Evolutionary conservation across 2,329 filamentous ascomycete genomes (phyloP), one percentile per base, ranked within the genome.

Genomic region (Grosmannia penicillata): DNA sequence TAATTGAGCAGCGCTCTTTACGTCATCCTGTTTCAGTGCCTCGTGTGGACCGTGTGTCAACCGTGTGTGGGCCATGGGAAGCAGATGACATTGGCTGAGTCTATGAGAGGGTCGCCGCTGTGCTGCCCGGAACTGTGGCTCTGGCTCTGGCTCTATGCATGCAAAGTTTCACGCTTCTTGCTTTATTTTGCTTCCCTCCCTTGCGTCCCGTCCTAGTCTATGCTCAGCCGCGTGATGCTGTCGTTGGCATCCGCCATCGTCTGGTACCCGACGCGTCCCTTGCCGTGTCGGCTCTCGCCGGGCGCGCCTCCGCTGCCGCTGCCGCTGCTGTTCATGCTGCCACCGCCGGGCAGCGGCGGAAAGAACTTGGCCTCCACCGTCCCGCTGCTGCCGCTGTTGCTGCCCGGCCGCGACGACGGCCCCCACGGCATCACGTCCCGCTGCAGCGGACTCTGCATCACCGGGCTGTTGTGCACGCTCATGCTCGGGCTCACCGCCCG

Each of bases 211-310:
- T n/a, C n/a, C 43, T 62, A 94, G 56, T 95, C 87, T 51, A 95
- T 94, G 57, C 83, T 94, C 82, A 96, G 91, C 51, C 89, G 86
- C 80, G 94, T 94, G 47, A 95, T 68, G 2, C 86, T 83, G 56
- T 95, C 89, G 54, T 85, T 85, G n/a, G 89, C 89, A 58, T 95
- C 89, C 15, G 75, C 81, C 87, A 96, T 95, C 1, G 87, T 85
- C 58, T 95, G 87, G 48, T 93, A 70, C 8, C 85, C 85, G 13
- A 93, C 67, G 25, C 83, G 59, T 45, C 65, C 78, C 54, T 68
- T 71, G 48, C 68, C 62, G 36, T n/a, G n/a, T 63, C 50, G 14
- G 19, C 33, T 2, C 28, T 21, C n/a, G 26, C 10, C 21, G 28
- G 10, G 10, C 10, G 29, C 21, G n/a, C 14, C 21, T 19, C 65